Evolutionary conservation across 441 rosid species (phyloP), one percentile per base, ranked within the genome.

Genomic region (Rhodomyrtus psidioides): DNA sequence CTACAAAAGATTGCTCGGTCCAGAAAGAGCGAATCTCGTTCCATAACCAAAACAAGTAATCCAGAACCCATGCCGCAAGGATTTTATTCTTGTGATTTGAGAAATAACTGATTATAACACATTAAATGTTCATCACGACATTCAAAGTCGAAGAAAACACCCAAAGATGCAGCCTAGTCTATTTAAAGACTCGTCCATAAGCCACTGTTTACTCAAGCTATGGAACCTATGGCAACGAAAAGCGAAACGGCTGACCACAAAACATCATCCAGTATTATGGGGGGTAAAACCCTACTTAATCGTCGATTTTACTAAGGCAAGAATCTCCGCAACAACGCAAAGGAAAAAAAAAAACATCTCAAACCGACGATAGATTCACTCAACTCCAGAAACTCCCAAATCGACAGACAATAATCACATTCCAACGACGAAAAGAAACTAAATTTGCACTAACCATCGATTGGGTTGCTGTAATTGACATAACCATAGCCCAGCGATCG

Each of bases 401-500:
- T 27, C 55, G 55, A 51, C 83, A 81, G 55, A 34, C 57, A 53
- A 34, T 19, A 51, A 81, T 26, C 4, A 19, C 46, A 19, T 30
- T 9, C 46, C 44, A 15, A 26, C 44, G 23, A 82, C 83, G 44
- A 82, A 39, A 82, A 53, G 57, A 17, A 19, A 51, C 9, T 14
- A 34, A 82, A 82, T 27, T n/a, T 16, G 44, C 55, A 19, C 93
- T 88, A 42, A 95, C 98, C 98, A 91, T 96, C 98, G 86, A 92
- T 93, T 9, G 95, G 91, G 86, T 60, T 94, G 91, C 87, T 87
- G 85, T 92, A 96, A 86, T 96, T 96, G 54, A 96, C 98, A 65
- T 96, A 96, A 15, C 97, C 98, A 85, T 96, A 96, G 44, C 98
- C 98, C 2, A 96, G 97, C 17, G 98, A 95, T 86, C 95, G 89